A percentile compares a stretch with the other conserved stretches of the same genome.
These are phyloP conservation scores for Excoecaria agallocha DNA, from an alignment of 345 rosid genomes.

Conservation along the genomic window DNA sequence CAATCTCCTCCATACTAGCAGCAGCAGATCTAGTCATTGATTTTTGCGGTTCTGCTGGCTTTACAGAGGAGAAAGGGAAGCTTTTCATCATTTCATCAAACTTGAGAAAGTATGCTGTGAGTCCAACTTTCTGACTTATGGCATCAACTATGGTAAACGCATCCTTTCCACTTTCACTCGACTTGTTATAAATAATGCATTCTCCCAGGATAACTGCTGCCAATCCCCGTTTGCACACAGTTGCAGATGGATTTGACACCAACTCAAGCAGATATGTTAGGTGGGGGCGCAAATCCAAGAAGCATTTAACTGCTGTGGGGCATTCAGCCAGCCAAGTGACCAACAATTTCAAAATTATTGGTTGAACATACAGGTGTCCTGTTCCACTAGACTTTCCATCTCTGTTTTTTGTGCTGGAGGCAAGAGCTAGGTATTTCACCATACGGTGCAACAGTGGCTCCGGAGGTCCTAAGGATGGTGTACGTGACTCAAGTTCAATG, in stretches of 20 bases:
- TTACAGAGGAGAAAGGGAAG: conserved; percentile 58
- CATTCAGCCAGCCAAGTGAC: conserved; percentile 85
- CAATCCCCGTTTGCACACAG: conserved; percentile 70
- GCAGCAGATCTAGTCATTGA: conserved; percentile 78
- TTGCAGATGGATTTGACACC: conserved; percentile 62
- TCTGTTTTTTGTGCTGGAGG: conserved; percentile 71
- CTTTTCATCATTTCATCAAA: conserved; percentile 90
- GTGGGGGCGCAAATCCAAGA: conserved; percentile 86
- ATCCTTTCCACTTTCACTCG: conserved; percentile 72
- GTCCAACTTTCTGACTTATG: conserved; percentile 85
- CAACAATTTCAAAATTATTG: conserved; percentile 78
- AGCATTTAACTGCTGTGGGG: conserved; percentile 80
- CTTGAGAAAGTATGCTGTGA: conserved; percentile 69
- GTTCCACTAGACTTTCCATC: conserved; percentile 54
- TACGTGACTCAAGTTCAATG: conserved; percentile 73
- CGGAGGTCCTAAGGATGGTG: conserved; percentile 71
- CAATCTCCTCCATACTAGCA: conserved; percentile 77
- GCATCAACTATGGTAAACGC: conserved; percentile 73
- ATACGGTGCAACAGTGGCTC: conserved; percentile 87
- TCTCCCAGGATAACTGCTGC: conserved; percentile 86
- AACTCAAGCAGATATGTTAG: conserved; percentile 74
- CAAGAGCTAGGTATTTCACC: conserved; percentile 85
- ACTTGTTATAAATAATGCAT: conserved; percentile 73
- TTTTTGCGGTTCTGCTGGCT: conserved; percentile 47
- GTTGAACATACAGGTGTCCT: conserved; percentile 55